These are phyloP conservation scores for Ascochyta clinopodiicola DNA, from an alignment of 2,329 filamentous ascomycete species.

Conservation along the genomic window DNA sequence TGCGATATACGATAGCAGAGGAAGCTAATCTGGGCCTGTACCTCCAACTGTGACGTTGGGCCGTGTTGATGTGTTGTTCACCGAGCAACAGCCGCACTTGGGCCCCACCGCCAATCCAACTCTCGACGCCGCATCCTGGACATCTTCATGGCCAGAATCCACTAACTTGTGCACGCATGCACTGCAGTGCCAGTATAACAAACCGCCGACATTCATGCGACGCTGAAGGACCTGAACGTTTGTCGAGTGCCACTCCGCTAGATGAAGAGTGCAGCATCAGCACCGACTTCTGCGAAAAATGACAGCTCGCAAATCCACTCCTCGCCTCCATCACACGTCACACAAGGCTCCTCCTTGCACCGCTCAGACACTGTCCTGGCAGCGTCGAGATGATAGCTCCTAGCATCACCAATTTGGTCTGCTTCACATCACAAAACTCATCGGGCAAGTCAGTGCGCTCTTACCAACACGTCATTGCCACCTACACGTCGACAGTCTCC, in stretches of 20 bases:
- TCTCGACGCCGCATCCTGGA: neutral
- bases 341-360: slow-evolving; percentile 14
- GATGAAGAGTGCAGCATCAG: neutral
- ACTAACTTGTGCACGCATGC: neutral
- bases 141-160: neutral
- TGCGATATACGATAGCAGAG: neutral
- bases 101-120: neutral
- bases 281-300: neutral
- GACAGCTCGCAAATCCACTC: neutral
- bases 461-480: neutral
- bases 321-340: slow-evolving; percentile 1
- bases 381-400: neutral
- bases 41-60: slow-evolving; percentile 11
- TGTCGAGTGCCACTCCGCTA: no score
- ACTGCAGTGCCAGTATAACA: neutral
- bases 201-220: no score
- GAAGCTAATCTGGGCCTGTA: slow-evolving; percentile 4
- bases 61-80: slow-evolving; percentile 4
- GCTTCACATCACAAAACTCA: neutral
- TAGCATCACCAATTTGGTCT: neutral
- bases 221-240: no score
- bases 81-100: slow-evolving; percentile 2
- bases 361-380: neutral
- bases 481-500: neutral
- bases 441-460: neutral